Conservation (phyloP, 345 rosid genomes). For the Cardamine occulta region DNA sequence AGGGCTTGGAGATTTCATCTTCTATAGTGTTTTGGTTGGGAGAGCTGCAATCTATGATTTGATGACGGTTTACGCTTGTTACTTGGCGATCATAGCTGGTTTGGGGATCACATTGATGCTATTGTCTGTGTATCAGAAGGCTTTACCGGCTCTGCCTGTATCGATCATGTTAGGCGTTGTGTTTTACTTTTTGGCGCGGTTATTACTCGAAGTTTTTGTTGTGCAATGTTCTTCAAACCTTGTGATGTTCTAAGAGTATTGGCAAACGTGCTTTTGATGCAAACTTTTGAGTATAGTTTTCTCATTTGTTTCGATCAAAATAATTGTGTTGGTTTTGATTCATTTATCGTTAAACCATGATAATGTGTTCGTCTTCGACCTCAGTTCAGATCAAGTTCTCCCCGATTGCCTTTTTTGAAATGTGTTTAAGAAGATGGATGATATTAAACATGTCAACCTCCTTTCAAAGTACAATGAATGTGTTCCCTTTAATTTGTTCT, state of each 20-base stretch:
- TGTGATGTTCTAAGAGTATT: conserved; percentile 65
- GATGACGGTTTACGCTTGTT: conserved; percentile 94
- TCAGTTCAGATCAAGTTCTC: background rate
- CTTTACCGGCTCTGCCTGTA: conserved; percentile 93
- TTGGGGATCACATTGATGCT: conserved; percentile 85
- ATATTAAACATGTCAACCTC: too few relatives aligned
- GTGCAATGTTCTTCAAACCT: conserved; percentile 80
- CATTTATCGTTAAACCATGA: background rate
- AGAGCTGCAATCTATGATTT: conserved; percentile 95
- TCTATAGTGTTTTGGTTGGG: conserved; percentile 92
- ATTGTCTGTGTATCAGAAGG: conserved; percentile 83
- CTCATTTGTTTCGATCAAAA: conserved; percentile 10
- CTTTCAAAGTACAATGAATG: too few relatives aligned
- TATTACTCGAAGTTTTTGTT: conserved; percentile 72
- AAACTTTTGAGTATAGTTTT: background rate
- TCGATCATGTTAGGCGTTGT: conserved; percentile 79
- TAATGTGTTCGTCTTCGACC: background rate
- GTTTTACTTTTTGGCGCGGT: conserved; percentile 73
- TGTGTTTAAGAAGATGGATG: too few relatives aligned
- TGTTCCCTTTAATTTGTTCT: too few relatives aligned
- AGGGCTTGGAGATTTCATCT: conserved; percentile 92
- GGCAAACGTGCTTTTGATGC: conserved; percentile 4
- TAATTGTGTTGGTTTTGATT: conserved; percentile 3
- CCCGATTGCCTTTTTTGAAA: too few relatives aligned
- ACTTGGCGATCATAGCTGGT: conserved; percentile 91